Evolutionary conservation across 768 basidiomycete species (phyloP).

Genomic region (Mycena pura): DNA sequence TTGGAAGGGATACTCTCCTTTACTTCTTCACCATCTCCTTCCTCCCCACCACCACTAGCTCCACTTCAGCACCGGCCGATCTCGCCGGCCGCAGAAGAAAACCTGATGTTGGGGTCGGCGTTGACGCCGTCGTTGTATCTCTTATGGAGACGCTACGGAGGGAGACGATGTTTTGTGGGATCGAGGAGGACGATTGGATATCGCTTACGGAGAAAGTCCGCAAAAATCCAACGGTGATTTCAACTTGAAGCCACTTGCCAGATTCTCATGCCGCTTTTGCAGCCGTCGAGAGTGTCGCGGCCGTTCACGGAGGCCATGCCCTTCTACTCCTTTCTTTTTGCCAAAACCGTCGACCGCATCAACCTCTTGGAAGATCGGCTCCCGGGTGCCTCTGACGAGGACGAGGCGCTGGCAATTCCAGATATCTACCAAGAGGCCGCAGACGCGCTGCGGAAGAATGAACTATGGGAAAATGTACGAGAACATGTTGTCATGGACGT

Average conservation of each 20-base stretch:
- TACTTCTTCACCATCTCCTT: neutral
- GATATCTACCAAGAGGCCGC: neutral
- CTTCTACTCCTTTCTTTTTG: neutral
- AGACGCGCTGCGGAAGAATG: neutral
- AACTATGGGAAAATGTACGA: neutral
- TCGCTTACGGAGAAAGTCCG: neutral
- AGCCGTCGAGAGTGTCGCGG: neutral
- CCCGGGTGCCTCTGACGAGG: neutral
- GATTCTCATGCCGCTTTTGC: conserved; percentile 3
- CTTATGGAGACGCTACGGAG: neutral
- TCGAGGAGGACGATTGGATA: neutral
- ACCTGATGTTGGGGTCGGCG: neutral
- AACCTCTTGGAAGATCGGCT: neutral
- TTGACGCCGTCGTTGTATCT: neutral
- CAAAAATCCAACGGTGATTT: neutral
- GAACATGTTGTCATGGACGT: neutral
- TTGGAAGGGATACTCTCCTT: neutral
- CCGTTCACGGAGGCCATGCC: neutral
- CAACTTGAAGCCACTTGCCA: neutral
- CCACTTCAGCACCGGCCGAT: neutral
- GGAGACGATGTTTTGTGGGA: neutral
- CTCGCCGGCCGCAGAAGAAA: neutral
- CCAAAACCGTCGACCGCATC: neutral
- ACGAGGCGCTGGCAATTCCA: neutral
- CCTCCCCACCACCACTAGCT: neutral